Evolutionary conservation across 306 rosid genomes (phyloP).

Genomic region (Malus orientalis): DNA sequence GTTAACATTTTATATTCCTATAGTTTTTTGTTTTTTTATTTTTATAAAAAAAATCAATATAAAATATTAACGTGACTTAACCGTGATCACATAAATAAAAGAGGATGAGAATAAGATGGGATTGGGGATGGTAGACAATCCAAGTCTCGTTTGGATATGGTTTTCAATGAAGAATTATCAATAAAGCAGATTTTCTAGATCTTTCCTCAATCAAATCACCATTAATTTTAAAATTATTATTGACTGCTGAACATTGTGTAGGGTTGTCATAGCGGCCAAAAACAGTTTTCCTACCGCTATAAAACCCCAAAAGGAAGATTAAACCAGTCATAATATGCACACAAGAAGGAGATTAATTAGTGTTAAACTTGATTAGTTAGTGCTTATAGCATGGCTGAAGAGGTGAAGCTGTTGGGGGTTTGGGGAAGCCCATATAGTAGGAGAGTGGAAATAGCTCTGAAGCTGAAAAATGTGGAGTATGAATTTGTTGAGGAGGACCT

Average conservation of each 20-base stretch:
- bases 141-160: too few species aligned
- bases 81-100: too few species aligned
- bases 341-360: neutral
- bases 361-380: neutral
- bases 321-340: neutral
- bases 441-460: conserved; percentile 41
- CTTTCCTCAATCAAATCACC: neutral
- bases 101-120: too few species aligned
- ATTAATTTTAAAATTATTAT: neutral
- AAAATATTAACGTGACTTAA: too few species aligned
- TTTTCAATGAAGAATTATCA: neutral
- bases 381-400: conserved; percentile 11
- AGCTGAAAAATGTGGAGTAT: conserved; percentile 43
- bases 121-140: too few species aligned
- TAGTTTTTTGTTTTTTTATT: too few species aligned
- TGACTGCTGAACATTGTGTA: neutral
- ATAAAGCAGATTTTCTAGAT: neutral
- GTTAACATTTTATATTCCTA: too few species aligned
- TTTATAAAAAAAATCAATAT: too few species aligned
- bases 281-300: neutral
- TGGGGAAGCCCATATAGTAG: conserved; percentile 35
- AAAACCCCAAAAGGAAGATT: neutral
- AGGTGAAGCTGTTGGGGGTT: conserved; percentile 27
- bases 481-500: conserved; percentile 32
- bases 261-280: neutral